Evolutionary conservation across 2,329 filamentous ascomycete species (phyloP).

Genomic region (Penicillium sp.): DNA sequence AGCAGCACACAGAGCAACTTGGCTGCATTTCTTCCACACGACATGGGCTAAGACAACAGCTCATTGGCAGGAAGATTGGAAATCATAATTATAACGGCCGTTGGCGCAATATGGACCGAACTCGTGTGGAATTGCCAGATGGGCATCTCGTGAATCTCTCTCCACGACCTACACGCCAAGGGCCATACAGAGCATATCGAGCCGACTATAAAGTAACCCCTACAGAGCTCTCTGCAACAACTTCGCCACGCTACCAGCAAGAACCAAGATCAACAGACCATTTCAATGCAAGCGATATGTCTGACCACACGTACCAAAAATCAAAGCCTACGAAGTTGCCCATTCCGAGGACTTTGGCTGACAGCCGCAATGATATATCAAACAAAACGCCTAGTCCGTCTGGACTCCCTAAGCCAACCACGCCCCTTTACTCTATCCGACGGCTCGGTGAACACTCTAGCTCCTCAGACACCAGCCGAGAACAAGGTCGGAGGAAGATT

Average conservation of each 20-base stretch:
- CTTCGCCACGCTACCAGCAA: conserved; percentile 5
- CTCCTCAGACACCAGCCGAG: conserved; percentile 22
- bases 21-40: conserved; percentile 1
- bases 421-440: conserved; percentile 7
- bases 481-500: conserved; percentile 30
- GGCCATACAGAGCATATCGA: conserved; percentile 20
- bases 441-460: conserved; percentile 10
- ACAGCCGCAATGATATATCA: conserved; percentile 16
- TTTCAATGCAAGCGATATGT: conserved; percentile 4
- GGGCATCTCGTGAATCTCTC: conserved; percentile 32
- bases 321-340: conserved; percentile 31
- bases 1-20: not conserved
- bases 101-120: conserved; percentile 26
- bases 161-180: conserved; percentile 19
- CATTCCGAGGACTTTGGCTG: conserved; percentile 22
- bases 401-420: conserved; percentile 14
- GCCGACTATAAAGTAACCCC: conserved; percentile 11
- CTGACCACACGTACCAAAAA: conserved; percentile 17
- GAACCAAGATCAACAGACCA: conserved; percentile 8
- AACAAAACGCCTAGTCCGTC: conserved; percentile 18
- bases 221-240: conserved; percentile 9
- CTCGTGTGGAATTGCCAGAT: conserved; percentile 27
- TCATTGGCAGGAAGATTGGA: conserved; percentile 19
- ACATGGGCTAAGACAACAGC: conserved; percentile 17
- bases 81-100: not conserved